These are phyloP conservation scores for Polysphondylium violaceum DNA, from an alignment of 78 protist genomes.

Conservation along the genomic window DNA sequence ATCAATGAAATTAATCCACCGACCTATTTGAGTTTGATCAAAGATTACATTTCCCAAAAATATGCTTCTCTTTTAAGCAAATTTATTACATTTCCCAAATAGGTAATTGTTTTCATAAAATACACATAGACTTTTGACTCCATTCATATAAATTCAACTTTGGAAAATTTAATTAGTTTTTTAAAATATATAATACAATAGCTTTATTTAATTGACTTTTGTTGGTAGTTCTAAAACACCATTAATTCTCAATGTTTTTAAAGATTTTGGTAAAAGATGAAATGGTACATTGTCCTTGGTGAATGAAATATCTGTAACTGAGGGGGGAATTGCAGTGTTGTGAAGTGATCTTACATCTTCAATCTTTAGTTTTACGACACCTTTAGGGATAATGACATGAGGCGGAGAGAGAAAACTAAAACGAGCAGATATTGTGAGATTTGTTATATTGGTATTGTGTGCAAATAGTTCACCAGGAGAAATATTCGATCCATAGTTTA, in stretches of 20 bases:
- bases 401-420: neutral
- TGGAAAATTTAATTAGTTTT: no score
- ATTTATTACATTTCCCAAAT: no score
- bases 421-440: neutral
- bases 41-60: no score
- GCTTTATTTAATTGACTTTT: no score
- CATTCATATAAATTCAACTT: no score
- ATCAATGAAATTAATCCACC: no score
- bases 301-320: neutral
- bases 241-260: neutral
- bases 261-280: neutral
- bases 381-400: neutral
- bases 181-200: no score
- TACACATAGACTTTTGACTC: no score
- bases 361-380: neutral
- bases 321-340: neutral
- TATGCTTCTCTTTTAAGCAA: no score
- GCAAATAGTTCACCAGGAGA: neutral
- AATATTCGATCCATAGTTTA: neutral
- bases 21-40: no score
- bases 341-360: neutral
- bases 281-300: neutral
- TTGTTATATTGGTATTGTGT: no score
- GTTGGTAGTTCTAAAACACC: neutral
- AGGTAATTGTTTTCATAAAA: no score